Evolutionary conservation across 176 grass and related monocot species (phyloP).

Genomic region (Phyllostachys edulis): DNA sequence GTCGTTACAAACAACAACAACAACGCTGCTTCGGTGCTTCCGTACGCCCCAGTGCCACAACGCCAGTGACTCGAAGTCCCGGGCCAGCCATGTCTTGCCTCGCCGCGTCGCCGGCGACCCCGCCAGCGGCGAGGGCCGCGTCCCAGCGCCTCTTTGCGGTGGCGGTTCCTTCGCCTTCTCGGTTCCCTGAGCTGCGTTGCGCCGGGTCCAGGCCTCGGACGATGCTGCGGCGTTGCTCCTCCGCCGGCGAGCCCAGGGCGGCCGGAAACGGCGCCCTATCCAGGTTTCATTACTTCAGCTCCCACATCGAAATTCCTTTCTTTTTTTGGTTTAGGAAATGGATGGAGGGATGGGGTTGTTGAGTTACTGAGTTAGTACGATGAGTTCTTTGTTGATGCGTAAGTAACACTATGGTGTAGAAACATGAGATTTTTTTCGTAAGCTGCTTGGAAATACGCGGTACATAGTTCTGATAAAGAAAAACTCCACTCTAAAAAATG

Average conservation of each 20-base stretch:
- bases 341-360: not conserved
- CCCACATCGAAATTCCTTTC: not conserved
- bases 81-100: constrained; percentile 40
- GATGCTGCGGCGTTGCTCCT: constrained; percentile 45
- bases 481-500: not conserved
- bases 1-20: not conserved
- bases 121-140: not conserved
- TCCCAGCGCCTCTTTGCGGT: not conserved
- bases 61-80: not conserved
- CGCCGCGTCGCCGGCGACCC: constrained; percentile 8
- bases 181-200: not conserved
- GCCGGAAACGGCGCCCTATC: constrained; percentile 37
- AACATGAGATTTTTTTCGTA: not conserved
- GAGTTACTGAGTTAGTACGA: not conserved
- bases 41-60: not conserved
- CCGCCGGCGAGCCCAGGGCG: constrained; percentile 43
- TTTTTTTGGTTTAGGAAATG: not conserved
- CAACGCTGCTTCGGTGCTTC: not conserved
- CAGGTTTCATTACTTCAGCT: constrained; percentile 28
- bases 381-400: not conserved
- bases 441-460: not conserved
- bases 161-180: not conserved
- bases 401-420: not conserved
- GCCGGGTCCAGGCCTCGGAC: not conserved
- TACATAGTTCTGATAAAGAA: not conserved